Base-by-base conservation (phyloP, 2,329 filamentous ascomycete genomes). In the Salinomyces thailandicus region DNA sequence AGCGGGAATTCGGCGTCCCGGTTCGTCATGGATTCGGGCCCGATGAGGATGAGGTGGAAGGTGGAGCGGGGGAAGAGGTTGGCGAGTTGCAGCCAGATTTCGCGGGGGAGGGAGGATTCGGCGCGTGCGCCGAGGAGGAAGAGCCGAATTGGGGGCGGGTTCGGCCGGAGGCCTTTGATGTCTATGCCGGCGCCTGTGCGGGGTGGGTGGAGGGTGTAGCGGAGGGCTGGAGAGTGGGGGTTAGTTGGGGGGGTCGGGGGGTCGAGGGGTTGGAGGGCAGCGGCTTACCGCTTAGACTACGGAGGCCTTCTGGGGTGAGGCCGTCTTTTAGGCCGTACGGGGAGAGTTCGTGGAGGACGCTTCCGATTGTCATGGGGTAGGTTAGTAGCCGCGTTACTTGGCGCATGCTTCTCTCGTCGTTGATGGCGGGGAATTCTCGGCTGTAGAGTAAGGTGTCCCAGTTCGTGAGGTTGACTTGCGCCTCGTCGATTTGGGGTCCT, bases 391-490 rank as follows among this genome's bases (percentile, higher is more conserved):
- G 77, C 2, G 91, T 98, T 17, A 86, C 87, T 62, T 98, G 93
- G 42, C 91, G 74, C 78, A 98, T 82, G 53, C 79, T 81, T 40
- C 89, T 75, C 57, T 94, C 87, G 43, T 86, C 78, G 58, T 98
- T 86, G 55, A 98, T 79, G 4, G 93, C 93, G 47, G 81, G 75
- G 53, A 91, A 96, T 52, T 93, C 81, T 53, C 91, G 73, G 3
- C 86, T 93, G 58, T 94, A 98, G 55, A 98, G 68, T 51, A 93
- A 85, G 0, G 91, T 96, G 61, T 98, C 91, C 91, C 91, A 98
- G 60, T 93, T 98, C 29, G 82, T 93, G 82, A 98, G 87, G 62
- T 98, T 98, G 48, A 95, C 77, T 47, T 91, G 72, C 20, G 86
- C 84, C 59, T 95, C 89, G 47, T 95, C 87, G 58, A 95, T 78